phyloP scores from a whole-genome alignment of 495 filamentous ascomycete genomes.

The Penicillium diatomitis region DNA sequence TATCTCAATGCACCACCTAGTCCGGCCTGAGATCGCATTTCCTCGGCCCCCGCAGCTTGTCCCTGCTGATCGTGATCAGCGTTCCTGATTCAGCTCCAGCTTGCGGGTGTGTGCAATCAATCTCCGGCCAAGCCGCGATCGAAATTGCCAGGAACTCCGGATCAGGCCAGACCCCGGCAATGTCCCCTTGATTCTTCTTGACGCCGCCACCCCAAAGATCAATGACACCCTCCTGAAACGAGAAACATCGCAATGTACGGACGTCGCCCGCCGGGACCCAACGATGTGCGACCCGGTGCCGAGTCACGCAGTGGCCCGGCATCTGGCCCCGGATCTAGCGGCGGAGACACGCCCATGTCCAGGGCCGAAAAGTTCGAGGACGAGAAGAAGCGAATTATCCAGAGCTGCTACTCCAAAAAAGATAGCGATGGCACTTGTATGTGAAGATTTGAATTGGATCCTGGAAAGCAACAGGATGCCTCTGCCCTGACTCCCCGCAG shows the following conservation, averaged over 20 bases:
- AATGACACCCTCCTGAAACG: slow-evolving; percentile 9
- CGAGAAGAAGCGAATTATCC: slow-evolving; percentile 85
- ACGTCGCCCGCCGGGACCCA: slow-evolving; percentile 21
- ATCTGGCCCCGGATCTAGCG: slow-evolving; percentile 18
- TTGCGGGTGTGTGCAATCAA: no score
- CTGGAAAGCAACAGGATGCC: neutral
- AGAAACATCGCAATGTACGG: slow-evolving; percentile 28
- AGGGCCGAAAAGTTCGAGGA: slow-evolving; percentile 91
- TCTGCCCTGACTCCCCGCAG: neutral
- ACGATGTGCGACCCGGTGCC: slow-evolving; percentile 24
- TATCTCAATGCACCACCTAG: slow-evolving; percentile 4
- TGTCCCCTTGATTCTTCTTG: slow-evolving; percentile 26
- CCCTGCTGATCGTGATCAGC: neutral
- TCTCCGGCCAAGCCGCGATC: no score
- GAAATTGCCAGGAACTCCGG: no score
- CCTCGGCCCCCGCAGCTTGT: neutral
- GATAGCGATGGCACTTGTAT: slow-evolving; percentile 74
- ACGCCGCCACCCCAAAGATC: slow-evolving; percentile 20
- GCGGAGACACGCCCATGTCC: slow-evolving; percentile 28
- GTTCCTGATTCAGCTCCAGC: no score
- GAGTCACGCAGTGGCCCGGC: slow-evolving; percentile 27
- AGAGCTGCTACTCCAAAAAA: slow-evolving; percentile 83
- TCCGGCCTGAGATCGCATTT: slow-evolving; percentile 7
- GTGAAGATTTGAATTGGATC: slow-evolving; percentile 17
- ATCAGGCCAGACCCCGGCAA: slow-evolving; percentile 16